Evolutionary conservation across 352 stramenopile genomes (phyloP).

Genomic region (Phytophthora citrophthora): DNA sequence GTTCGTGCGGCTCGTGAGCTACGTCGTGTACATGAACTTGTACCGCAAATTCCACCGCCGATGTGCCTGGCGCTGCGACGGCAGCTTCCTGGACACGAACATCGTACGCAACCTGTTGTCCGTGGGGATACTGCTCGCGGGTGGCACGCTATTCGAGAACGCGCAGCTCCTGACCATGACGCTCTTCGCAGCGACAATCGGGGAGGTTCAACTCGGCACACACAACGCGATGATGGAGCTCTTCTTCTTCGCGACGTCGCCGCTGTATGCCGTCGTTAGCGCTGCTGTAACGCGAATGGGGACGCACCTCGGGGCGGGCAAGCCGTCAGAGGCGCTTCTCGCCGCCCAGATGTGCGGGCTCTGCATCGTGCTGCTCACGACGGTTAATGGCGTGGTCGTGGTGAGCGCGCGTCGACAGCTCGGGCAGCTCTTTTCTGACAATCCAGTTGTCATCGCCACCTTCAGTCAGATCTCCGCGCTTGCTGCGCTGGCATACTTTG

Average conservation of each 20-base stretch:
- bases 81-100: conserved; percentile 49
- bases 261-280: conserved; percentile 75
- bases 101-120: conserved; percentile 55
- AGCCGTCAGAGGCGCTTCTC: conserved; percentile 46
- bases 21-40: conserved; percentile 75
- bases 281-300: conserved; percentile 71
- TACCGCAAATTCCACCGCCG: conserved; percentile 59
- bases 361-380: conserved; percentile 52
- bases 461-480: conserved; percentile 69
- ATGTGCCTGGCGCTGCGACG: conserved; percentile 62
- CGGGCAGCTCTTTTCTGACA: conserved; percentile 75
- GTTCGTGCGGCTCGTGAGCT: conserved; percentile 53
- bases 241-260: conserved; percentile 81
- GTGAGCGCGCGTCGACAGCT: conserved; percentile 53
- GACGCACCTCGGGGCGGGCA: conserved; percentile 61
- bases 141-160: conserved; percentile 82
- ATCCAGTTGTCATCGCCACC: conserved; percentile 63
- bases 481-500: conserved; percentile 65
- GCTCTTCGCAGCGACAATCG: conserved; percentile 72
- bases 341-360: conserved; percentile 59
- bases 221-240: conserved; percentile 90
- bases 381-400: conserved; percentile 52
- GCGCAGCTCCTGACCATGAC: conserved; percentile 81
- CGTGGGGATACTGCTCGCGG: conserved; percentile 60
- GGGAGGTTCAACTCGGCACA: conserved; percentile 73